Conservation (phyloP, 257 asterid genomes). For the Gentiana macrophylla region DNA sequence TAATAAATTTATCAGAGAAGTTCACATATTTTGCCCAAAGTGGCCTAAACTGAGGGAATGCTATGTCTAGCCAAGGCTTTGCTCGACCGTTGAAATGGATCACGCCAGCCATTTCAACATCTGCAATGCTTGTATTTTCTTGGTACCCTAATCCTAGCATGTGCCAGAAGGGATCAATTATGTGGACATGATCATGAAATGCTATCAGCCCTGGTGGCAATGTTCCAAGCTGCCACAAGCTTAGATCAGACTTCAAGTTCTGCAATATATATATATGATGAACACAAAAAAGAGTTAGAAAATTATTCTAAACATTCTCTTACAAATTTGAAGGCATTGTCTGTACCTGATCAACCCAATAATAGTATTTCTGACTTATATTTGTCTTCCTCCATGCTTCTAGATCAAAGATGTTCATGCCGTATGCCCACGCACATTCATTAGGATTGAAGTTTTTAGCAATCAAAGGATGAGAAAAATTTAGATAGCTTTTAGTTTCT, state of each 20-base stretch:
- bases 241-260: conserved; percentile 83
- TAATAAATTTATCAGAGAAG: conserved; percentile 70
- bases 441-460: conserved; percentile 52
- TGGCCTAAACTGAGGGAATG: conserved; percentile 72
- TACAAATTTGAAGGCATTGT: too few relatives aligned
- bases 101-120: conserved; percentile 75
- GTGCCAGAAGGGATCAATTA: conserved; percentile 86
- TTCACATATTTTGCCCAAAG: conserved; percentile 74
- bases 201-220: conserved; percentile 92
- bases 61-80: conserved; percentile 98
- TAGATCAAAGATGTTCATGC: conserved; percentile 89
- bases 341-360: conserved; percentile 78
- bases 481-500: conserved; percentile 72
- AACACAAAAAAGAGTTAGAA: conserved; percentile 2
- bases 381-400: conserved; percentile 85
- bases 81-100: conserved; percentile 93
- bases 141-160: conserved; percentile 94
- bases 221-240: conserved; percentile 98
- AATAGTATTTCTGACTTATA: conserved; percentile 66
- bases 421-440: conserved; percentile 99
- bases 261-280: conserved; percentile 20
- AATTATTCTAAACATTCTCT: background rate
- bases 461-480: conserved; percentile 90
- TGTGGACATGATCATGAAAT: conserved; percentile 68
- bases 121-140: conserved; percentile 58